Evolutionary conservation across 176 grass and related monocot species (phyloP).

Genomic region (Luzula sylvatica): DNA sequence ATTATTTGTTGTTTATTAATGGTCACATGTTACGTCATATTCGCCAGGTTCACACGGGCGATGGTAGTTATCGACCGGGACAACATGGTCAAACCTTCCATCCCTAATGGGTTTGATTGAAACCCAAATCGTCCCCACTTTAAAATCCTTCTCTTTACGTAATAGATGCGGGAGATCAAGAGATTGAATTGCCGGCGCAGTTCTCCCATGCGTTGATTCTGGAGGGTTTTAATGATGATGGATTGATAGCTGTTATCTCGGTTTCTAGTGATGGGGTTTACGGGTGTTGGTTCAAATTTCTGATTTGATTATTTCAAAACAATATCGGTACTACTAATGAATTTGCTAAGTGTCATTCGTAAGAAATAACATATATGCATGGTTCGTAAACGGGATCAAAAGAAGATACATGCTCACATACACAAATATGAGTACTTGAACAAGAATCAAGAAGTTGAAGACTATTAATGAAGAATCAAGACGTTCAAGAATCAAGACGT

Average conservation of each 20-base stretch:
- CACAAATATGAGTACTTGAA: too few relatives aligned
- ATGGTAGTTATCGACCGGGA: slow-evolving; percentile 80
- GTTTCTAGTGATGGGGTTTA: slow-evolving; percentile 64
- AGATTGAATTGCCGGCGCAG: slow-evolving; percentile 65
- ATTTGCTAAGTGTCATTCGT: too few relatives aligned
- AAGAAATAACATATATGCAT: too few relatives aligned
- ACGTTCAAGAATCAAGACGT: too few relatives aligned
- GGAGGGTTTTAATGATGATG: slow-evolving; percentile 73
- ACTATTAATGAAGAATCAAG: too few relatives aligned
- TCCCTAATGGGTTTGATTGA: slow-evolving; percentile 84
- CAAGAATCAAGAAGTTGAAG: too few relatives aligned
- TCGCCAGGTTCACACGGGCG: slow-evolving; percentile 69
- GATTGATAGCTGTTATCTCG: slow-evolving; percentile 61
- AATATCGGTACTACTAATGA: too few relatives aligned
- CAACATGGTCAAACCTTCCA: slow-evolving; percentile 92
- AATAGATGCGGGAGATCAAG: slow-evolving; percentile 59
- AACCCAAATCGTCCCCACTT: slow-evolving; percentile 71
- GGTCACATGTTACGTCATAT: slow-evolving; percentile 86
- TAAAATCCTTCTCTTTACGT: slow-evolving; percentile 68
- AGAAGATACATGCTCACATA: too few relatives aligned
- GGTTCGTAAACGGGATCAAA: too few relatives aligned
- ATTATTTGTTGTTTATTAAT: too few relatives aligned
- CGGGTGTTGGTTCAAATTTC: too few relatives aligned
- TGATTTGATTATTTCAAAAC: too few relatives aligned
- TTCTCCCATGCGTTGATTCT: slow-evolving; percentile 54